phyloP scores from a whole-genome alignment of 2,329 filamentous ascomycete species.

The Aspergillus latus region DNA sequence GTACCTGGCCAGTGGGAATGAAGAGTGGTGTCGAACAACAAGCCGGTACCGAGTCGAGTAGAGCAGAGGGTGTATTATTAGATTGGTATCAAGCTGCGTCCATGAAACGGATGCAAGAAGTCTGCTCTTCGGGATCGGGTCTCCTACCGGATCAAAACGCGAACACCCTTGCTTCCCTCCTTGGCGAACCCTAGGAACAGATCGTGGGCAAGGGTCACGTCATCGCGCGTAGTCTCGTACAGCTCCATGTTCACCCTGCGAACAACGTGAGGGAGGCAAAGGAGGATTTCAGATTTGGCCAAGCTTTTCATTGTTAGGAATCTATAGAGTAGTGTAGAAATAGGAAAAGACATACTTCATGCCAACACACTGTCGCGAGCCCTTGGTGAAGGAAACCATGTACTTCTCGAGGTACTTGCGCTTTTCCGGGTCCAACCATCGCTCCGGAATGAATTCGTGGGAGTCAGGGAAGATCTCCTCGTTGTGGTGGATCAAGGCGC shows the following conservation, averaged over 20 bases:
- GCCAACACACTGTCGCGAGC: constrained; percentile 50
- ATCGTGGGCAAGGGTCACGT: constrained; percentile 30
- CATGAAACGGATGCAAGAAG: not conserved
- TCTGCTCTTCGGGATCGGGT: not conserved
- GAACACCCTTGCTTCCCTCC: constrained; percentile 22
- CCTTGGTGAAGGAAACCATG: constrained; percentile 42
- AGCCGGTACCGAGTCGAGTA: not conserved
- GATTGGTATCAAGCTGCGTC: not conserved
- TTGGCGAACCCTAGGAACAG: constrained; percentile 22
- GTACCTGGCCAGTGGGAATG: constrained; percentile 2
- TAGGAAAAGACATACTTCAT: constrained; percentile 36
- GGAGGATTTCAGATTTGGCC: constrained; percentile 34
- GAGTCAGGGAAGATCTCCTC: constrained; percentile 39
- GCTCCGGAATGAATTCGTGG: constrained; percentile 36
- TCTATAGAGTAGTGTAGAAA: not conserved
- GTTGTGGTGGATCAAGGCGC: constrained; percentile 38
- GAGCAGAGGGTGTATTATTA: not conserved
- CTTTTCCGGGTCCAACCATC: constrained; percentile 36
- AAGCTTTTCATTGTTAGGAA: constrained; percentile 23
- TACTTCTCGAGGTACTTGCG: constrained; percentile 38
- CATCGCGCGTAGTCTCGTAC: constrained; percentile 33
- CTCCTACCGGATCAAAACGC: constrained; percentile 17
- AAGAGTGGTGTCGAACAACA: not conserved
- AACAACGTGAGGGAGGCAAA: constrained; percentile 31
- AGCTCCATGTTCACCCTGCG: constrained; percentile 33